phyloP scores from a whole-genome alignment of 2,329 filamentous ascomycete genomes.

The Aspergillus vadensis region DNA sequence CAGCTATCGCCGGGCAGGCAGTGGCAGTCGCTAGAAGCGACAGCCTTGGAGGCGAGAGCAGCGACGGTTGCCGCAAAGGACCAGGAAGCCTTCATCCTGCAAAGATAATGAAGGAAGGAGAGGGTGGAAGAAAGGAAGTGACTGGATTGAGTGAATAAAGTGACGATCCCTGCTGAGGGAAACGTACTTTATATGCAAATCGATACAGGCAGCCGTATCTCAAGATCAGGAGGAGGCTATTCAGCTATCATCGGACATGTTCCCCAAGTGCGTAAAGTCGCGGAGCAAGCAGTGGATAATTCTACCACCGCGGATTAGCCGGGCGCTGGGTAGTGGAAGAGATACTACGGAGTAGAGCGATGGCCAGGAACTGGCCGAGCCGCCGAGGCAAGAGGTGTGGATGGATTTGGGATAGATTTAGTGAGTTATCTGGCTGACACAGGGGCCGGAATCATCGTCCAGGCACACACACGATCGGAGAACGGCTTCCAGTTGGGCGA shows the following conservation, averaged over 20 bases:
- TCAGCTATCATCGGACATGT: conserved; percentile 25
- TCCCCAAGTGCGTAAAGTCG: conserved; percentile 23
- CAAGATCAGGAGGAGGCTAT: neutral
- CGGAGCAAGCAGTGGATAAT: neutral
- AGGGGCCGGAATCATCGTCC: neutral
- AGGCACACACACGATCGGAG: neutral
- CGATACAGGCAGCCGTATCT: neutral
- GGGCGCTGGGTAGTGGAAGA: neutral
- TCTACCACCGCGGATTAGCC: neutral
- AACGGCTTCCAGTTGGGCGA: neutral
- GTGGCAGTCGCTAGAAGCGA: conserved; percentile 19
- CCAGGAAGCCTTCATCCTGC: conserved; percentile 30
- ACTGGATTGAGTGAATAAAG: neutral
- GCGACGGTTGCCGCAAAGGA: conserved; percentile 15
- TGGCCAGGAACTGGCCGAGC: neutral
- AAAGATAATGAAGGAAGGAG: conserved; percentile 4
- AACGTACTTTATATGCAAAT: neutral
- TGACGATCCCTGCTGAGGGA: neutral
- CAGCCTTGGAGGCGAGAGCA: conserved; percentile 18
- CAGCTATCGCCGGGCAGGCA: conserved; percentile 41
- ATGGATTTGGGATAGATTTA: neutral
- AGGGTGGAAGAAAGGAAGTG: neutral
- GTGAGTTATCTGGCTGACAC: neutral
- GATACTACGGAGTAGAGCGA: neutral
- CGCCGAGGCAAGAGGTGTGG: neutral